phyloP scores from a whole-genome alignment of 176 grass and related monocot species.

The Bothriochloa decipiens region DNA sequence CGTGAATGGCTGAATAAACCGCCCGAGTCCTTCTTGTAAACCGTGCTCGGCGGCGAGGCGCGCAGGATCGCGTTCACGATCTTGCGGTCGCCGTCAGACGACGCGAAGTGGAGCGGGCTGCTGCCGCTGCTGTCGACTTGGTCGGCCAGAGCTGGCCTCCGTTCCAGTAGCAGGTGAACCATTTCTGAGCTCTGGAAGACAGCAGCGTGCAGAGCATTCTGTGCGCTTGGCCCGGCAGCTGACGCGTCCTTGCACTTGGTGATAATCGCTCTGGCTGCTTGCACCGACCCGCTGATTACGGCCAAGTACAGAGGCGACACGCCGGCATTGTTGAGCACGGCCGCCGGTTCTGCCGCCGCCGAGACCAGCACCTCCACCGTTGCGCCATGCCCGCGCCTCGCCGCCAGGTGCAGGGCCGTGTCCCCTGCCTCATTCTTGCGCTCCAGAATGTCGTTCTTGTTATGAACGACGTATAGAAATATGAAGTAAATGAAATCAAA shows the following conservation, averaged over 20 bases:
- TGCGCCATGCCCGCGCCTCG: neutral
- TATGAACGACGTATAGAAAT: no score
- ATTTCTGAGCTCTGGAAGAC: constrained; percentile 11
- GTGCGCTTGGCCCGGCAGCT: neutral
- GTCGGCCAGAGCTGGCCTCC: neutral
- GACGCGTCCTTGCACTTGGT: neutral
- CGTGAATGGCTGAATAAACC: constrained; percentile 19
- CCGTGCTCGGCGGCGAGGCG: neutral
- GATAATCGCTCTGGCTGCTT: neutral
- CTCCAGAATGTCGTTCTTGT: neutral
- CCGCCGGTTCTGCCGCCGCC: neutral
- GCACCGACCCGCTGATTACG: neutral
- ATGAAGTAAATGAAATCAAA: no score
- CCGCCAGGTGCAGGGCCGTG: constrained; percentile 15
- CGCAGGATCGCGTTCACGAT: neutral
- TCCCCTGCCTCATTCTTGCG: constrained; percentile 11
- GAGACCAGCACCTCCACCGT: neutral
- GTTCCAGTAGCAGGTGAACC: neutral
- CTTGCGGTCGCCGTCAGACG: neutral
- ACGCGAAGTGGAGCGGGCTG: constrained; percentile 33
- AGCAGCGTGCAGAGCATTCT: constrained; percentile 29
- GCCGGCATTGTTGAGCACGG: neutral
- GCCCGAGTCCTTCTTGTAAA: neutral
- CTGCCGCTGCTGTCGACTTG: neutral
- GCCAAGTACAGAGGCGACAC: constrained; percentile 25